Conservation (phyloP, 2,329 filamentous ascomycete species). For the Bisporella sp. region DNA sequence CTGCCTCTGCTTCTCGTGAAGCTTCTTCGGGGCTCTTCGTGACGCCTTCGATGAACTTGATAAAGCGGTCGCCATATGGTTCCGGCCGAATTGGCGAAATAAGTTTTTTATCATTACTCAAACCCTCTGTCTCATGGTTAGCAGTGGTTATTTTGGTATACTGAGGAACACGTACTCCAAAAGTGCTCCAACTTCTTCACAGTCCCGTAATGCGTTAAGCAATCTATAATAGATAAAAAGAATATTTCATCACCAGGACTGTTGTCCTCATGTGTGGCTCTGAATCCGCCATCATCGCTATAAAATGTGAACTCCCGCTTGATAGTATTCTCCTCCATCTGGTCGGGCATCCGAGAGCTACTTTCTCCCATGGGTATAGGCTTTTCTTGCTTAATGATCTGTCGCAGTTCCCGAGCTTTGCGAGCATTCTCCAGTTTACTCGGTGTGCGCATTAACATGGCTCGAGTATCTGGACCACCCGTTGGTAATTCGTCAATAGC, state of each 20-base stretch:
- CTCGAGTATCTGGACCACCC: conserved; percentile 29
- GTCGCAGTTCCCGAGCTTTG: conserved; percentile 83
- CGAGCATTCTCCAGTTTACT: conserved; percentile 88
- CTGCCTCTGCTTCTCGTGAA: conserved; percentile 46
- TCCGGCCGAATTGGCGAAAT: conserved; percentile 90
- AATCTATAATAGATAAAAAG: conserved; percentile 97
- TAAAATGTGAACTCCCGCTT: conserved; percentile 77
- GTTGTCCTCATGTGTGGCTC: conserved; percentile 88
- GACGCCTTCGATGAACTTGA: conserved; percentile 83
- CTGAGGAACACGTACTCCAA: conserved; percentile 49
- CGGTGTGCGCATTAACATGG: conserved; percentile 74
- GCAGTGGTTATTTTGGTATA: conserved; percentile 1
- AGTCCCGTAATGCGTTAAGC: conserved; percentile 89
- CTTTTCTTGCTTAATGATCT: conserved; percentile 88
- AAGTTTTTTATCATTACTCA: conserved; percentile 74
- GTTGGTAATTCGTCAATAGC: conserved; percentile 42
- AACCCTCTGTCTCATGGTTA: conserved; percentile 49
- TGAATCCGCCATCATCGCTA: conserved; percentile 86
- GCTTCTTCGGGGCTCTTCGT: conserved; percentile 88
- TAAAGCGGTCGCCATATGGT: conserved; percentile 87
- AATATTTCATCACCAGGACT: conserved; percentile 85
- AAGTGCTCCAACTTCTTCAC: conserved; percentile 95
- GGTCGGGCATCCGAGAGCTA: conserved; percentile 80
- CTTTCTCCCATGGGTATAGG: conserved; percentile 88
- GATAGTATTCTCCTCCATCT: conserved; percentile 68